These are phyloP conservation scores for Danielia reshetovae DNA, from an alignment of 805 yeast species.

Conservation along the genomic window DNA sequence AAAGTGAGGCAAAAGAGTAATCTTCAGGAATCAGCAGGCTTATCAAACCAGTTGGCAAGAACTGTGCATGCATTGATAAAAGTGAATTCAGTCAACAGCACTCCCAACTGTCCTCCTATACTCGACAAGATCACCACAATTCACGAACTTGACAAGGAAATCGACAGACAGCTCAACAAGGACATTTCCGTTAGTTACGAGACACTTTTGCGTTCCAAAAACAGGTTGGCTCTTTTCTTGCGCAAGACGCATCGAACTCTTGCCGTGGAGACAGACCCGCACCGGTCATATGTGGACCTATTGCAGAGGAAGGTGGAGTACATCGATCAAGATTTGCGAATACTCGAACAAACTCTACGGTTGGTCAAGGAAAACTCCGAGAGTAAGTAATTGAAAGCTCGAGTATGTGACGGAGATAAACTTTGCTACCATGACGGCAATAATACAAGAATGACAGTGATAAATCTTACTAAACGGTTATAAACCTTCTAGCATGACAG, in stretches of 20 bases:
- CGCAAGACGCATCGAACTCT: conserved; percentile 8
- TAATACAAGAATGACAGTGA: too few relatives aligned
- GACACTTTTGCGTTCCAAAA: conserved; percentile 12
- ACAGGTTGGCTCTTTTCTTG: conserved; percentile 7
- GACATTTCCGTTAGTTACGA: conserved; percentile 25
- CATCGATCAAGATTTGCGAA: conserved; percentile 67
- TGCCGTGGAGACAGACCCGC: conserved; percentile 6
- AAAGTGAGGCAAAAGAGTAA: conserved; percentile 29
- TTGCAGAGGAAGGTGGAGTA: conserved; percentile 51
- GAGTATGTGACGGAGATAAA: too few relatives aligned
- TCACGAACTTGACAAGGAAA: conserved; percentile 35
- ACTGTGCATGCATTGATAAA: conserved; percentile 21
- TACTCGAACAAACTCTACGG: conserved; percentile 55
- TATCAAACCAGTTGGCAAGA: conserved; percentile 23
- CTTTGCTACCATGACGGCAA: too few relatives aligned
- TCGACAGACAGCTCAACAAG: conserved; percentile 31
- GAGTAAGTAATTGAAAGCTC: not conserved
- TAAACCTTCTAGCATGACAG: not conserved
- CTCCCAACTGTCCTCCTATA: conserved; percentile 11
- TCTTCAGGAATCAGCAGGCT: conserved; percentile 23
- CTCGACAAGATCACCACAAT: conserved; percentile 39
- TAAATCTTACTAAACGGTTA: too few relatives aligned
- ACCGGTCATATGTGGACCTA: conserved; percentile 10
- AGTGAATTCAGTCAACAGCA: conserved; percentile 22
- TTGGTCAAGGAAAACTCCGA: conserved; percentile 12